phyloP scores from a whole-genome alignment of 1,284 basidiomycete genomes.

The Rhodotorula sp. region DNA sequence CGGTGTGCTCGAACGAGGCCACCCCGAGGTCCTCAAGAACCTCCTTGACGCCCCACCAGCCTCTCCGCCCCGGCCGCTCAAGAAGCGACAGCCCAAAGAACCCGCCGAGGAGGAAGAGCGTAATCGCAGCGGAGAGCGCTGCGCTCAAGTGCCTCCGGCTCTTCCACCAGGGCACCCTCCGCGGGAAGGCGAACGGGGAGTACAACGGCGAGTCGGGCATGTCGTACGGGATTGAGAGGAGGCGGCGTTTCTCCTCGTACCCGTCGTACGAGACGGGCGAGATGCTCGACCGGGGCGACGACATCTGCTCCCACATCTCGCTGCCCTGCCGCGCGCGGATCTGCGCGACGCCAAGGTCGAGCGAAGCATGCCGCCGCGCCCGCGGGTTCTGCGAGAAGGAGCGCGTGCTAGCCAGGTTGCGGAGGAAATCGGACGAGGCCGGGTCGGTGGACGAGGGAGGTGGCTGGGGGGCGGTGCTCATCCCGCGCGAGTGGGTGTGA shows the following conservation, averaged over 20 bases:
- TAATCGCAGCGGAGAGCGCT: not conserved
- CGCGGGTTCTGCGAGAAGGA: not conserved
- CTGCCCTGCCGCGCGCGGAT: not conserved
- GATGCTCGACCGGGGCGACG: not conserved
- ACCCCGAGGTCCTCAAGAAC: constrained; percentile 21
- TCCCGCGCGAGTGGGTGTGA: not conserved
- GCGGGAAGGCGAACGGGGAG: constrained; percentile 4
- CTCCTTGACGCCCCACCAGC: constrained; percentile 18
- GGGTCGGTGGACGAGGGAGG: not conserved
- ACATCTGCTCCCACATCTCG: not conserved
- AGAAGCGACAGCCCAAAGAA: constrained; percentile 1
- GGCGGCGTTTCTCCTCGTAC: constrained; percentile 6
- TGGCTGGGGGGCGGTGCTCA: not conserved
- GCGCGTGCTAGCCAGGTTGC: constrained; percentile 2
- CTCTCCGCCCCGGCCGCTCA: not conserved
- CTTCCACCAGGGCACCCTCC: constrained; percentile 1
- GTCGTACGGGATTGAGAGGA: not conserved
- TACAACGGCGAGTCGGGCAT: constrained; percentile 2
- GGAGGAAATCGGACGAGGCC: constrained; percentile 7
- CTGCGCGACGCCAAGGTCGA: constrained; percentile 1
- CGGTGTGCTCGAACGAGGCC: not conserved
- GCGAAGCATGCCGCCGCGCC: constrained; percentile 10
- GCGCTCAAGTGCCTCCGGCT: not conserved
- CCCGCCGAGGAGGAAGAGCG: constrained; percentile 16
- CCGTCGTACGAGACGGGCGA: not conserved